Evolutionary conservation across 1,284 basidiomycete species (phyloP), one percentile per base, ranked within the genome.

Genomic region (Ganoderma sinense): DNA sequence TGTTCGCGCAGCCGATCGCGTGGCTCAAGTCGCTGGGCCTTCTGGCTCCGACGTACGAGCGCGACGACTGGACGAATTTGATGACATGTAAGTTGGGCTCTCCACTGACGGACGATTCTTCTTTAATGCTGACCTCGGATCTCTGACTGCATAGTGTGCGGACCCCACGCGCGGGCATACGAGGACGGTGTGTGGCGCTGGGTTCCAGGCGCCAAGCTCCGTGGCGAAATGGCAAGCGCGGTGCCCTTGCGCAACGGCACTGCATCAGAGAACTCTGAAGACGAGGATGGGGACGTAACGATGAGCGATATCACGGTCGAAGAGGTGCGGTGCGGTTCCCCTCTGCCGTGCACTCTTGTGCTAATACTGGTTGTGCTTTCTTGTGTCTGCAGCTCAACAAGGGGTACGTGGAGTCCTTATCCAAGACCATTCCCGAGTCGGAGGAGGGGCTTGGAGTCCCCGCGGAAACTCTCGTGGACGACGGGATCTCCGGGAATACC

Each of bases 1-100:
- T 8, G 45, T n/a, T 45, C 48, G 36, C 40, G 31, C 20, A 69
- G 68, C 68, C 64, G 18, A 69, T 69, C 36, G 39, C 64, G 41
- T 56, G 51, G 53, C 53, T 69, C 23, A 65, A 66, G 61, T 43
- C 45, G 18, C 41, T 66, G 7, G 43, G 40, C 20, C 40, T 66
- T 39, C 61, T 69, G 36, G 43, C 68, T 20, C 55, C 45, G 4
- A 64, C 58, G 20, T 69, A 69, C 40, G 43, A 62, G 43, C 68
- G 64, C 68, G 68, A 69, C 43, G 68, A 69, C 23, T 69, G 68
- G 68, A 69, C 68, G 55, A 69, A 69, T 45, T 39, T 69, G 40
- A 69, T 69, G 68, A 66, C 68, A 39, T 18, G 68, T 69, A 39
- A 31, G 68, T 69, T 11, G 7, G n/a, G 26, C 29, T 8, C 16